Percentiles rank a stretch among this genome's conserved stretches.
phyloP scores from a whole-genome alignment of 2,329 filamentous ascomycete species.

The Cladosporium austrohemisphaericum region DNA sequence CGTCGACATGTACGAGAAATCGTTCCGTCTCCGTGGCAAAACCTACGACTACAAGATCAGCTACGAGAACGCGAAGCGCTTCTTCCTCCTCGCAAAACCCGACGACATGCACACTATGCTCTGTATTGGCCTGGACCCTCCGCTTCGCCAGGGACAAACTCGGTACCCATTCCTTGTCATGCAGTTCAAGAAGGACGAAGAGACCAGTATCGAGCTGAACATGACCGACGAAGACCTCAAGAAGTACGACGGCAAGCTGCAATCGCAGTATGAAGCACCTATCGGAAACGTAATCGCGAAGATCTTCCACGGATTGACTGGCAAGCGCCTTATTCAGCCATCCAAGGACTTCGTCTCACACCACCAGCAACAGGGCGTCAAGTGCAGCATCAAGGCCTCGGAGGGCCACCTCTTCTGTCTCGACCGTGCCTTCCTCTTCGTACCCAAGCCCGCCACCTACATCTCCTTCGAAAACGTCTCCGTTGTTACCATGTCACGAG shows the following conservation, averaged over 20 bases:
- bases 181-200: conserved; percentile 97
- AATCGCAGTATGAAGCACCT: conserved; percentile 86
- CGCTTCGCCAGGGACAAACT: conserved; percentile 93
- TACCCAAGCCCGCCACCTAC: conserved; percentile 96
- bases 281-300: conserved; percentile 91
- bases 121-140: conserved; percentile 89
- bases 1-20: conserved; percentile 98
- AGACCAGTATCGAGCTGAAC: conserved; percentile 93
- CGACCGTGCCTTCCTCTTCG: conserved; percentile 98
- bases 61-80: conserved; percentile 96
- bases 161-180: conserved; percentile 98
- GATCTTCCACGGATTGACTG: conserved; percentile 89
- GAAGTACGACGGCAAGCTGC: conserved; percentile 86
- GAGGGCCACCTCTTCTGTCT: conserved; percentile 96
- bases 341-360: conserved; percentile 94
- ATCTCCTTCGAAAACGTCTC: conserved; percentile 91
- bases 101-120: conserved; percentile 95
- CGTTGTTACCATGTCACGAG: conserved; percentile 90
- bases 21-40: conserved; percentile 94
- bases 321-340: conserved; percentile 91
- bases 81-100: conserved; percentile 97
- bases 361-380: conserved; percentile 90
- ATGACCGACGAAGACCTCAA: conserved; percentile 86
- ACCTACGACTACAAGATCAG: conserved; percentile 99
- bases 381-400: conserved; percentile 99